Percentiles rank a stretch among this genome's conserved stretches.
Conservation (phyloP, 352 stramenopile species). For the Bremia lactucae region DNA sequence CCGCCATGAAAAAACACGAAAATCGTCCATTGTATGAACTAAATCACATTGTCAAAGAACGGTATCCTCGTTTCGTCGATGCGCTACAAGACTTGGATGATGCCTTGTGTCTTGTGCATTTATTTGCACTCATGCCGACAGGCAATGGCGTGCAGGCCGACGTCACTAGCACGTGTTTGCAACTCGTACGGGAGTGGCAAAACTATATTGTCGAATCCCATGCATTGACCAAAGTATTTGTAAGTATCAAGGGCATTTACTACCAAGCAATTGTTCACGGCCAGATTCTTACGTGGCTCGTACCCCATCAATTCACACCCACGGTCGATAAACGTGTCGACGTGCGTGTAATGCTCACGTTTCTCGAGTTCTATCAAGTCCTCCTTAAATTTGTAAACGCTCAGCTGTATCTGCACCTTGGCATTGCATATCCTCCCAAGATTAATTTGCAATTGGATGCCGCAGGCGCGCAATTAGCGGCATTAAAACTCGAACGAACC, state of each 20-base stretch:
- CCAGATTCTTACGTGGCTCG: slow-evolving; percentile 95
- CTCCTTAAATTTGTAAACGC: slow-evolving; percentile 98
- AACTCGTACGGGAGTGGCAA: slow-evolving; percentile 92
- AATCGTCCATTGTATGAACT: slow-evolving; percentile 90
- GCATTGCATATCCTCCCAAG: slow-evolving; percentile 90
- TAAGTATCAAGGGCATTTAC: slow-evolving; percentile 99
- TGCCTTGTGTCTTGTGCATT: slow-evolving; percentile 92
- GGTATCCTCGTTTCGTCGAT: slow-evolving; percentile 96
- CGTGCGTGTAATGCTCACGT: slow-evolving; percentile 98
- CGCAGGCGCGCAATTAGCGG: slow-evolving; percentile 55
- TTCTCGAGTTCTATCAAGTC: slow-evolving; percentile 99
- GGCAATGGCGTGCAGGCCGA: slow-evolving; percentile 82
- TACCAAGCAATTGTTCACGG: slow-evolving; percentile 92
- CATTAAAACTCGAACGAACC: slow-evolving; percentile 54
- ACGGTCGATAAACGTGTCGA: slow-evolving; percentile 96
- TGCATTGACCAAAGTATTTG: slow-evolving; percentile 95
- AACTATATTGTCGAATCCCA: slow-evolving; percentile 90
- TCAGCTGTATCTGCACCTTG: slow-evolving; percentile 94
- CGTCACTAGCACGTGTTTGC: slow-evolving; percentile 85
- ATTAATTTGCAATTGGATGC: slow-evolving; percentile 80
- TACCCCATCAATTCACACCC: slow-evolving; percentile 97
- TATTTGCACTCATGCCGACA: slow-evolving; percentile 94
- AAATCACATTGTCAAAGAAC: slow-evolving; percentile 97
- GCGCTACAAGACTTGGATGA: slow-evolving; percentile 98
- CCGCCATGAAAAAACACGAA: slow-evolving; percentile 75